Evolutionary conservation across 768 basidiomycete species (phyloP).

Genomic region (Coprinopsis strossmayeri): DNA sequence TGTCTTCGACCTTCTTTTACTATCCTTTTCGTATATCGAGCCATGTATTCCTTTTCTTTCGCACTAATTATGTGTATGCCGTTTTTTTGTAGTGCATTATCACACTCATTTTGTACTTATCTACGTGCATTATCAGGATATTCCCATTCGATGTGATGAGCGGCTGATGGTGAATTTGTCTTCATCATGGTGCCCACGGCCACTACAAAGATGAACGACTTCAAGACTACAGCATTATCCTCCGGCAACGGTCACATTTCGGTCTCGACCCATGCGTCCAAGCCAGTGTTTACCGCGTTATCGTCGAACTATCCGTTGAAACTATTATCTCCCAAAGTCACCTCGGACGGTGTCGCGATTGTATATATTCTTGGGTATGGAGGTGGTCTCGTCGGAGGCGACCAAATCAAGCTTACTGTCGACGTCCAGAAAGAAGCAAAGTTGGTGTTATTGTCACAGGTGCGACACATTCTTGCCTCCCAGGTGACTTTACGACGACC

Average conservation of each 20-base stretch:
- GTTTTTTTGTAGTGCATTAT: not conserved
- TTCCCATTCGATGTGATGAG: conserved; percentile 4
- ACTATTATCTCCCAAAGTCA: conserved; percentile 66
- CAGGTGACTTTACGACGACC: not conserved
- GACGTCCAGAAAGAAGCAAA: conserved; percentile 48
- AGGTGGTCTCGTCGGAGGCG: conserved; percentile 87
- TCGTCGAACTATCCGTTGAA: conserved; percentile 85
- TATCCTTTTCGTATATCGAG: not conserved
- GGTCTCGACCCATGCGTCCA: conserved; percentile 45
- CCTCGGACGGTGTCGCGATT: conserved; percentile 46
- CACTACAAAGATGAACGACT: not conserved
- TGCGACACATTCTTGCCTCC: conserved; percentile 23
- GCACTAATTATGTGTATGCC: not conserved
- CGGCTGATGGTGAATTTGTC: not conserved
- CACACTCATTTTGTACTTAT: conserved; percentile 7
- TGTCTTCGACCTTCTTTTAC: conserved; percentile 2
- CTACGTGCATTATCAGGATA: not conserved
- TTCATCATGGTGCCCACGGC: not conserved
- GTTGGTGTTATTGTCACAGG: conserved; percentile 83
- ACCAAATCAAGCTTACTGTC: conserved; percentile 59
- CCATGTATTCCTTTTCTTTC: conserved; percentile 4
- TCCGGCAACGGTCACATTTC: conserved; percentile 54
- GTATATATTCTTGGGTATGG: conserved; percentile 85
- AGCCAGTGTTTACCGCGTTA: conserved; percentile 64
- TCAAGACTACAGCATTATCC: conserved; percentile 19